Evolutionary conservation across 2,329 filamentous ascomycete species (phyloP).

Genomic region (Ascochyta viciae-villosae): DNA sequence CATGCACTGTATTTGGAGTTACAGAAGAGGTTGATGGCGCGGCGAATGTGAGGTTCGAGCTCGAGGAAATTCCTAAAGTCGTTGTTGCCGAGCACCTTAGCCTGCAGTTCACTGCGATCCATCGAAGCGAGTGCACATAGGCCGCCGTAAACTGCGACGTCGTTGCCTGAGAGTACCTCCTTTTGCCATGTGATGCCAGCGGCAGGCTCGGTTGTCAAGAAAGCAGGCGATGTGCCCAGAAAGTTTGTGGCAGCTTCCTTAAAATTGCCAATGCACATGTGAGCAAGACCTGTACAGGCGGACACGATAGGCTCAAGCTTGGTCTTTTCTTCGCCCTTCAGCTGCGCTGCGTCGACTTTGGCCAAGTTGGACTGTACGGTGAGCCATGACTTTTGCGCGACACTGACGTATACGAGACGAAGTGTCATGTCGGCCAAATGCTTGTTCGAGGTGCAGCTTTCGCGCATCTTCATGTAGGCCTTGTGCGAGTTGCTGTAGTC

Average conservation of each 20-base stretch:
- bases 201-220: slow-evolving; percentile 51
- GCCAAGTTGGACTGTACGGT: slow-evolving; percentile 68
- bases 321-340: slow-evolving; percentile 64
- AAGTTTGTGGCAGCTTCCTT: slow-evolving; percentile 75
- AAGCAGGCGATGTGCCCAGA: slow-evolving; percentile 65
- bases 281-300: slow-evolving; percentile 66
- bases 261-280: slow-evolving; percentile 64
- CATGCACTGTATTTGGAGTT: slow-evolving; percentile 88
- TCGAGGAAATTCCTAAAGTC: slow-evolving; percentile 88
- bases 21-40: slow-evolving; percentile 87
- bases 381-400: slow-evolving; percentile 81
- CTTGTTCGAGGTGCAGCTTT: slow-evolving; percentile 82
- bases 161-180: slow-evolving; percentile 79
- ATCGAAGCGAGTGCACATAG: slow-evolving; percentile 90
- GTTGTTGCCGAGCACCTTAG: slow-evolving; percentile 81
- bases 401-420: slow-evolving; percentile 75
- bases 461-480: slow-evolving; percentile 84
- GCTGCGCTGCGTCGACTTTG: slow-evolving; percentile 60
- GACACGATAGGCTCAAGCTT: slow-evolving; percentile 71
- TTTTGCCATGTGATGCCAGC: slow-evolving; percentile 66
- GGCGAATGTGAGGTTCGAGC: slow-evolving; percentile 90
- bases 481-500: slow-evolving; percentile 76
- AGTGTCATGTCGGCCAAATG: slow-evolving; percentile 85
- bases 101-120: slow-evolving; percentile 77
- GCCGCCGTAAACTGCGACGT: slow-evolving; percentile 90